Evolutionary conservation across 352 stramenopile species (phyloP), one percentile per base, ranked within the genome.

Genomic region (Phytophthora idaei): DNA sequence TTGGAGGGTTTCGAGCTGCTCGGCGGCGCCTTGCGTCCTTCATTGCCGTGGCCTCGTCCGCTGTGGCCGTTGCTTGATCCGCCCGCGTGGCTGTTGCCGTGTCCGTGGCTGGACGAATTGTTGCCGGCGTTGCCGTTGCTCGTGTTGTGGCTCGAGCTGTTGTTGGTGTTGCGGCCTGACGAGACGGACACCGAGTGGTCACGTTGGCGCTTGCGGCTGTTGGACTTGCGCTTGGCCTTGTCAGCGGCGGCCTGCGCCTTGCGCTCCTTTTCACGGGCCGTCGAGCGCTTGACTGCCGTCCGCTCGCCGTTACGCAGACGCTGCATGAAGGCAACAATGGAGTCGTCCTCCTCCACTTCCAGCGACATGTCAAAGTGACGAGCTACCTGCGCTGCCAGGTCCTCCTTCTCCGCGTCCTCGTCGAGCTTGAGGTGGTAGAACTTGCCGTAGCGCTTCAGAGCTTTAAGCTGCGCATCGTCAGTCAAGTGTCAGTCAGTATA

Each of bases 271-370:
- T 90, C 85, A 37, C 65, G 70, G 25, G 41, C 56, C 12, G 53
- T 78, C 64, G 56, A 80, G 57, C 77, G 76, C 69, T 87, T 88
- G 55, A 76, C 72, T 14, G 80, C 55, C 48, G 76, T 78, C 56
- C 83, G 81, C 60, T 95, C 87, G 61, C 87, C 87, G 53, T 95
- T 95, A 67, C 87, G 87, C 32, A 95, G 61, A 25, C 87, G 83
- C 76, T 92, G 83, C 66, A 95, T 88, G 61, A 95, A 95, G 41
- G 83, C 78, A 52, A 93, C 78, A 58, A 95, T 93, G 25, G 87
- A 95, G 57, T 95, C 85, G 75, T 95, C 83, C 57, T 95, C 85
- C 60, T 94, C 82, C 25, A 95, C 87, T 29, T 94, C 83, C 11
- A 95, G 77, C 53, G 85, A 80, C 50, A 77, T 71, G 58, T 93